A percentile compares a stretch with the other conserved stretches of the same genome.
phyloP scores from a whole-genome alignment of 768 basidiomycete species.

The Cyathus striatus region DNA sequence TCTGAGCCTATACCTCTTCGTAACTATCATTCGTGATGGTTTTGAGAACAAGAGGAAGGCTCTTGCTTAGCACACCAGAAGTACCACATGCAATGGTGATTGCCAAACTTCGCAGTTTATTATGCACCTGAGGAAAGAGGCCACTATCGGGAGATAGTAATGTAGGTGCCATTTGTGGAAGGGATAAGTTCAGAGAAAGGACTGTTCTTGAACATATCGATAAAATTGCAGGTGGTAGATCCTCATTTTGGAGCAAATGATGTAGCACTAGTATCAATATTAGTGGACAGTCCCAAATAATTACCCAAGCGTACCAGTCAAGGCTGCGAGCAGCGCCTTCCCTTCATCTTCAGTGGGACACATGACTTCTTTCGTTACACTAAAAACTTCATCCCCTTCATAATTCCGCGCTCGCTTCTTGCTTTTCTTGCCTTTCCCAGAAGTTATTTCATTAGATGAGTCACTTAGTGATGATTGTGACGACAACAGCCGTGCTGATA shows the following conservation, averaged over 20 bases:
- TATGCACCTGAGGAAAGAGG: constrained; percentile 40
- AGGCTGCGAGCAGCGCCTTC: constrained; percentile 42
- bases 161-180: constrained; percentile 52
- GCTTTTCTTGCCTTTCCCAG: constrained; percentile 41
- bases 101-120: constrained; percentile 42
- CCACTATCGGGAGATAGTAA: constrained; percentile 47
- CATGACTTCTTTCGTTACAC: constrained; percentile 35
- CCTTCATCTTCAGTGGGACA: constrained; percentile 49
- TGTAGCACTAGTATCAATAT: constrained; percentile 38
- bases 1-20: constrained; percentile 18
- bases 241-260: constrained; percentile 41
- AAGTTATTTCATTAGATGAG: constrained; percentile 10
- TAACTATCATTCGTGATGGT: constrained; percentile 21
- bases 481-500: no score
- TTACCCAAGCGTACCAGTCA: constrained; percentile 46
- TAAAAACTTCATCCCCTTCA: constrained; percentile 74
- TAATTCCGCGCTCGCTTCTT: constrained; percentile 69
- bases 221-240: constrained; percentile 45
- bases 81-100: constrained; percentile 49
- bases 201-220: constrained; percentile 58
- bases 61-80: constrained; percentile 55
- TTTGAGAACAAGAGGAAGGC: constrained; percentile 49
- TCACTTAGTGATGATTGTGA: no score
- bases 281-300: constrained; percentile 3
- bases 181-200: constrained; percentile 48